Percentiles rank a stretch among this genome's conserved stretches.
phyloP scores from a whole-genome alignment of 805 yeast genomes.

The Wickerhamomyces mucosus region DNA sequence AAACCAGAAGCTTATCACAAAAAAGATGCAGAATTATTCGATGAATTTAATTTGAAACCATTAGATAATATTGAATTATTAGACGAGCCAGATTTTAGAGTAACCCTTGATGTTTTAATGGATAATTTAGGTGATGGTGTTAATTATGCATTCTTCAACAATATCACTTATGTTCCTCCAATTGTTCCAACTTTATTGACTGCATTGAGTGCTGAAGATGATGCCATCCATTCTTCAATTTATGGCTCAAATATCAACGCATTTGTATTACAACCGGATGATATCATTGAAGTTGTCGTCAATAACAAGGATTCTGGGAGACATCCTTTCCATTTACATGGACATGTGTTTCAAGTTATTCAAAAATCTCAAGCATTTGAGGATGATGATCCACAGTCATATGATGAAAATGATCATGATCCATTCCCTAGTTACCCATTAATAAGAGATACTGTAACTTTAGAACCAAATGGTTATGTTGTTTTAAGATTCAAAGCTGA shows the following conservation, averaged over 20 bases:
- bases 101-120: constrained; percentile 53
- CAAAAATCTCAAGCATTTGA: constrained; percentile 40
- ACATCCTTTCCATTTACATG: constrained; percentile 75
- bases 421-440: constrained; percentile 50
- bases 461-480: constrained; percentile 58
- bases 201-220: constrained; percentile 49
- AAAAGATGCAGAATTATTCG: constrained; percentile 12
- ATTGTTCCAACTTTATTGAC: constrained; percentile 63
- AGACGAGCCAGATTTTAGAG: constrained; percentile 53
- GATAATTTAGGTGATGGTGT: constrained; percentile 65
- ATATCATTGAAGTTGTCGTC: constrained; percentile 61
- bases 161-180: constrained; percentile 54
- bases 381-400: constrained; percentile 49
- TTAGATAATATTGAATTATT: constrained; percentile 36
- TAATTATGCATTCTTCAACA: constrained; percentile 69
- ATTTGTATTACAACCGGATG: constrained; percentile 16
- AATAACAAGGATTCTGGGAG: constrained; percentile 75
- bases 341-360: constrained; percentile 59
- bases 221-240: constrained; percentile 46
- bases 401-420: constrained; percentile 33
- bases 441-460: constrained; percentile 61
- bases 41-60: constrained; percentile 30
- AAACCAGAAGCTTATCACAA: constrained; percentile 20
- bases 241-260: constrained; percentile 45
- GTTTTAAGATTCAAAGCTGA: constrained; percentile 69